A percentile compares a stretch with the other conserved stretches of the same genome.
Conservation (phyloP, 116 monocot genomes). For the Phalaenopsis hybrid region DNA sequence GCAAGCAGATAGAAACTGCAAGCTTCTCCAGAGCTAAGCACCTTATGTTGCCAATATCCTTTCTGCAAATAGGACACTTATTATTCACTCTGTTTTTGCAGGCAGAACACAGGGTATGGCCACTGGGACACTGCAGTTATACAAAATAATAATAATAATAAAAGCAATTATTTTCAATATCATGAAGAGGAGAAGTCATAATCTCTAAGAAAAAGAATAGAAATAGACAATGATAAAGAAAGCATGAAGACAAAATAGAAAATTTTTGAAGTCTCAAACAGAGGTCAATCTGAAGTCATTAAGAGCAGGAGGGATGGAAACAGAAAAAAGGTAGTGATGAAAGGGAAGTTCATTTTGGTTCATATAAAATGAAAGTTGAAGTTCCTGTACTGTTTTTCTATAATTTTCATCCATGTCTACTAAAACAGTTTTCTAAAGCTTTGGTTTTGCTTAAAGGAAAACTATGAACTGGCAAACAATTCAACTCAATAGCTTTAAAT, state of each 20-base stretch:
- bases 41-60: slow-evolving; percentile 38
- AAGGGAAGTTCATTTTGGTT: too few relatives aligned
- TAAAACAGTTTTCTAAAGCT: too few relatives aligned
- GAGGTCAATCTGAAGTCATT: background rate
- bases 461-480: too few relatives aligned
- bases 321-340: background rate
- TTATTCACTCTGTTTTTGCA: slow-evolving; percentile 39
- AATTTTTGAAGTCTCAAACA: background rate
- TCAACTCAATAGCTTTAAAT: too few relatives aligned
- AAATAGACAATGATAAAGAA: too few relatives aligned
- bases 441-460: too few relatives aligned
- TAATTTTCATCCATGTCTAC: too few relatives aligned
- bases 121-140: slow-evolving; percentile 38
- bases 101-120: slow-evolving; percentile 28
- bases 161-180: too few relatives aligned
- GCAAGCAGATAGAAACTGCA: slow-evolving; percentile 27
- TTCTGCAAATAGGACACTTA: slow-evolving; percentile 38
- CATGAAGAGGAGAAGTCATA: too few relatives aligned
- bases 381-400: too few relatives aligned
- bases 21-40: slow-evolving; percentile 45
- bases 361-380: too few relatives aligned
- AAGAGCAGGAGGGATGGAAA: background rate
- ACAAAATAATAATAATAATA: background rate
- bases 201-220: too few relatives aligned
- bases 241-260: background rate